These are phyloP conservation scores for Penicillium sp. DNA, from an alignment of 2,329 filamentous ascomycete species.

Conservation along the genomic window DNA sequence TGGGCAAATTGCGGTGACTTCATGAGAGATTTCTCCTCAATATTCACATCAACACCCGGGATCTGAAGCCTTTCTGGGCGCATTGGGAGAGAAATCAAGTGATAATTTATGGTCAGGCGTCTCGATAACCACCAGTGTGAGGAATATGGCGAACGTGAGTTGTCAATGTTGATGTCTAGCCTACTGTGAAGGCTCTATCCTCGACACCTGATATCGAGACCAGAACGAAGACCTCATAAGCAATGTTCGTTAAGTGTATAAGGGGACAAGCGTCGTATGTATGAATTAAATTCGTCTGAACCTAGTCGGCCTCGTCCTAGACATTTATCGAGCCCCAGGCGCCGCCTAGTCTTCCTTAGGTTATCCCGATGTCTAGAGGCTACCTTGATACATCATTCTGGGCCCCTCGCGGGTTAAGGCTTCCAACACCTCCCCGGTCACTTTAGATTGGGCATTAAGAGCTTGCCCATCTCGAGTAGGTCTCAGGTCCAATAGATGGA, in stretches of 20 bases:
- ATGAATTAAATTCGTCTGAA: conserved; percentile 21
- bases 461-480: conserved; percentile 57
- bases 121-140: not conserved
- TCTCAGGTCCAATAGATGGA: conserved; percentile 53
- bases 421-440: conserved; percentile 43
- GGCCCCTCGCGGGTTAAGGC: conserved; percentile 25
- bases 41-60: conserved; percentile 17
- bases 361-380: conserved; percentile 51
- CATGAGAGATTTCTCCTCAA: conserved; percentile 27
- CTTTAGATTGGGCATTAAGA: conserved; percentile 51
- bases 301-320: conserved; percentile 40
- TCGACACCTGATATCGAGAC: conserved; percentile 1
- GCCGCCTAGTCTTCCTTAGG: conserved; percentile 48
- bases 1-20: conserved; percentile 55
- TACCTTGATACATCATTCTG: conserved; percentile 31
- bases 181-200: conserved; percentile 22
- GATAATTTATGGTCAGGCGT: conserved; percentile 10
- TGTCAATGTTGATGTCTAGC: conserved; percentile 36
- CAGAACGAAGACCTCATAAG: not conserved
- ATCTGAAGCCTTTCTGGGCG: not conserved
- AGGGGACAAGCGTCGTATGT: conserved; percentile 7
- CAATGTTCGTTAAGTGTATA: not conserved
- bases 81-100: not conserved
- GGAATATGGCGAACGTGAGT: conserved; percentile 29
- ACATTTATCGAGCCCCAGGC: conserved; percentile 50